Conservation (phyloP, 2,329 filamentous ascomycete species). For the Plectosphaerella sp. region DNA sequence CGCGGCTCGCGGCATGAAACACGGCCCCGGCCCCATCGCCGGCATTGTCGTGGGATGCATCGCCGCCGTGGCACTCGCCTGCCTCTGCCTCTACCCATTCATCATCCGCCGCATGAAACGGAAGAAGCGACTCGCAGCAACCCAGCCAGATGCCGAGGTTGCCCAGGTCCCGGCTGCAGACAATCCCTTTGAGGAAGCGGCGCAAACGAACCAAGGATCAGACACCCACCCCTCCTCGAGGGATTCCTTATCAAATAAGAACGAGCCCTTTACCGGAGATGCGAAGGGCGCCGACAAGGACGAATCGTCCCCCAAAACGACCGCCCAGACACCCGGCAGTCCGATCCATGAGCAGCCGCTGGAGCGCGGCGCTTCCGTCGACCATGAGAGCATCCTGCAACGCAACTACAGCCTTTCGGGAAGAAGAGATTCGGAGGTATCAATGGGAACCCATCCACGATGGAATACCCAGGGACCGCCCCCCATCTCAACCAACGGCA, state of each 20-base stretch:
- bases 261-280: constrained; percentile 20
- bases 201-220: background rate
- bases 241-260: constrained; percentile 27
- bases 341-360: constrained; percentile 21
- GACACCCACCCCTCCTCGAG: constrained; percentile 27
- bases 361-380: constrained; percentile 3
- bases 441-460: constrained; percentile 6
- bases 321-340: background rate
- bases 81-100: constrained; percentile 34
- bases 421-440: constrained; percentile 8
- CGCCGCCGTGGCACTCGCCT: constrained; percentile 24
- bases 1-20: constrained; percentile 20
- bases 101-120: constrained; percentile 26
- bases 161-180: constrained; percentile 4
- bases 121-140: constrained; percentile 16
- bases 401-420: constrained; percentile 4
- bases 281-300: constrained; percentile 19
- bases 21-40: constrained; percentile 31
- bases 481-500: constrained; percentile 7
- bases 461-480: constrained; percentile 11
- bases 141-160: constrained; percentile 23
- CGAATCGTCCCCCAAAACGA: background rate
- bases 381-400: constrained; percentile 5
- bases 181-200: background rate
- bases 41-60: constrained; percentile 31